These are phyloP conservation scores for Umbelopsis ramanniana DNA, from an alignment of 192 early-diverging fungal genomes.

Conservation along the genomic window DNA sequence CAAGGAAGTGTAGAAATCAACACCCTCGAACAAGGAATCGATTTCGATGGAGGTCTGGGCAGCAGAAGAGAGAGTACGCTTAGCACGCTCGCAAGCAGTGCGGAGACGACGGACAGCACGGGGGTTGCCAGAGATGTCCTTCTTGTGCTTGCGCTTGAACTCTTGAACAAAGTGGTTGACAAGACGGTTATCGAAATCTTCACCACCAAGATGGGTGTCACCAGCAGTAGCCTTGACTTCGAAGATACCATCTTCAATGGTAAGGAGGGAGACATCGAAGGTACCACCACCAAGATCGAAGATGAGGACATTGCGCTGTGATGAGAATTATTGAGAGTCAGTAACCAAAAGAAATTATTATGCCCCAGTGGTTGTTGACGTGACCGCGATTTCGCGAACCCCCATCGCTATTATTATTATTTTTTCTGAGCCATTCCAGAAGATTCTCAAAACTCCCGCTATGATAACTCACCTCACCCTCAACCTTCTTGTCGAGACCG, in stretches of 20 bases:
- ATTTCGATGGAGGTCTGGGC: slow-evolving; percentile 96
- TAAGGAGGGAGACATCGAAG: slow-evolving; percentile 96
- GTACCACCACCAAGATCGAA: slow-evolving; percentile 99
- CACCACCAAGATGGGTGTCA: slow-evolving; percentile 99
- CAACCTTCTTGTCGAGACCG: slow-evolving; percentile 94
- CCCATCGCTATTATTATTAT: slow-evolving; percentile 91
- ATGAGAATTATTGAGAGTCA: background rate
- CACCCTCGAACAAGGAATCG: slow-evolving; percentile 95
- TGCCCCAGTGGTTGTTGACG: slow-evolving; percentile 48
- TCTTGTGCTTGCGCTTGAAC: slow-evolving; percentile 99
- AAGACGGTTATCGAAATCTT: slow-evolving; percentile 99
- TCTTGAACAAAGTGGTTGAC: slow-evolving; percentile 93
- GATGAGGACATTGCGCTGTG: slow-evolving; percentile 88
- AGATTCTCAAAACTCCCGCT: slow-evolving; percentile 82
- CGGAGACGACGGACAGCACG: slow-evolving; percentile 96
- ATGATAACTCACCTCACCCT: slow-evolving; percentile 94
- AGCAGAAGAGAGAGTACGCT: slow-evolving; percentile 94
- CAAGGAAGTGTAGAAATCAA: slow-evolving; percentile 98
- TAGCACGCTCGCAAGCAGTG: slow-evolving; percentile 97
- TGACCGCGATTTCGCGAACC: slow-evolving; percentile 80
- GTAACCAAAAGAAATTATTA: background rate
- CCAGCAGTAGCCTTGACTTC: slow-evolving; percentile 99
- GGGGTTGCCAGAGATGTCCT: slow-evolving; percentile 88
- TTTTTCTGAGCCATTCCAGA: slow-evolving; percentile 82
- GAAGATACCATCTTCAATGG: slow-evolving; percentile 98